Conservation (phyloP, 2,329 filamentous ascomycete genomes). For the Alternaria incomplexa region DNA sequence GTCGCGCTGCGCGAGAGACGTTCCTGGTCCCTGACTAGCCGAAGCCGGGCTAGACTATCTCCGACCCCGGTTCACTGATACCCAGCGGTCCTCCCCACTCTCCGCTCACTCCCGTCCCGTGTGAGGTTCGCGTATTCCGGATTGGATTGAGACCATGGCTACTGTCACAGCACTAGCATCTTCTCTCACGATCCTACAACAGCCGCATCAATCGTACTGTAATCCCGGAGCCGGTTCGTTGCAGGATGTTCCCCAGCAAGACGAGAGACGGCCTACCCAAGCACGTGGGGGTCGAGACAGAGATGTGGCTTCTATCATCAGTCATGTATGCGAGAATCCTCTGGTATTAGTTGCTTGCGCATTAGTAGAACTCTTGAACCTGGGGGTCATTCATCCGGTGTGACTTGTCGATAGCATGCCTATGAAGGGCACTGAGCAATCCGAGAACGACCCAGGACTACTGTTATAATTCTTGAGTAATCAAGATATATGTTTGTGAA, state of each 20-base stretch:
- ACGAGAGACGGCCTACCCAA: rapidly evolving
- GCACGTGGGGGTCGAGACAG: neutral
- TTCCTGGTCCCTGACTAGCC: neutral
- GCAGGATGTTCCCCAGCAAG: neutral
- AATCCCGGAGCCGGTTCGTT: rapidly evolving
- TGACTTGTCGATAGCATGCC: neutral
- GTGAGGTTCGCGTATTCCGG: neutral
- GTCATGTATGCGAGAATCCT: too few relatives aligned
- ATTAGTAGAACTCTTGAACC: rapidly evolving
- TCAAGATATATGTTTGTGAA: too few relatives aligned
- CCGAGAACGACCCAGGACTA: too few relatives aligned
- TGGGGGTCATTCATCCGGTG: rapidly evolving
- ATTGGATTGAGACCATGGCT: rapidly evolving
- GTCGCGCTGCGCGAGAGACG: neutral
- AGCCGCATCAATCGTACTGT: rapidly evolving
- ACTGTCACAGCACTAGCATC: neutral
- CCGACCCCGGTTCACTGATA: neutral
- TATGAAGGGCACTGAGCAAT: rapidly evolving
- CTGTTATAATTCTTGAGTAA: too few relatives aligned
- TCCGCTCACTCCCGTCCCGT: neutral
- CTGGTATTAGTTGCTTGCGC: too few relatives aligned
- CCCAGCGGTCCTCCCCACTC: neutral
- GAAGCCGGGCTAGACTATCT: neutral
- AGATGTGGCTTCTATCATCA: neutral
- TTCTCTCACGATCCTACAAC: rapidly evolving